Conservation (phyloP, 108 stramenopile genomes). For the Nitzschia putrida region DNA sequence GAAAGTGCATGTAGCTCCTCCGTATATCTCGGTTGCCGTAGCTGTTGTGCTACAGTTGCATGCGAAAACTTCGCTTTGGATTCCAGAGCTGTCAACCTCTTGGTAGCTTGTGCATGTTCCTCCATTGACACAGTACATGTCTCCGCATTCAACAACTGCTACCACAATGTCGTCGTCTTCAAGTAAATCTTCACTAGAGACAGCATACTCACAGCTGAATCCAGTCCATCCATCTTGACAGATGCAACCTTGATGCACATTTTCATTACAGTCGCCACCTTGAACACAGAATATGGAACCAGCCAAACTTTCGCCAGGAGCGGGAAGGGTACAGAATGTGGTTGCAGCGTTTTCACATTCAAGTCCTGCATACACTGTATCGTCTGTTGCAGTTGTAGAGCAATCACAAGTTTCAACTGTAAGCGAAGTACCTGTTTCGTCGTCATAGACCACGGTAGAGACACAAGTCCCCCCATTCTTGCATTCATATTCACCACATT, state of each 20-base stretch:
- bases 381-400: constrained; percentile 6
- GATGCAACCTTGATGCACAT: constrained; percentile 14
- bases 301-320: constrained; percentile 9
- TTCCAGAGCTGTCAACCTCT: neutral
- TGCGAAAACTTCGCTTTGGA: constrained; percentile 8
- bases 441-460: neutral
- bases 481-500: constrained; percentile 33
- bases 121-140: constrained; percentile 43
- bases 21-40: constrained; percentile 1
- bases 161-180: neutral
- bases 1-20: constrained; percentile 12
- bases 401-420: constrained; percentile 37
- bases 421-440: neutral
- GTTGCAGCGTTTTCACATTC: constrained; percentile 18
- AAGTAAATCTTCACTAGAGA: neutral
- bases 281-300: constrained; percentile 25
- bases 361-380: constrained; percentile 8
- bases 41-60: constrained; percentile 53
- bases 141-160: neutral
- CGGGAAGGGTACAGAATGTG: constrained; percentile 5
- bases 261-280: constrained; percentile 23
- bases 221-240: constrained; percentile 34
- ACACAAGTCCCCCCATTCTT: constrained; percentile 29
- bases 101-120: constrained; percentile 12
- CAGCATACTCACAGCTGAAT: constrained; percentile 29